phyloP scores from a whole-genome alignment of 371 early-diverging fungal species.

The Thermomucor indicae-seudaticae region DNA sequence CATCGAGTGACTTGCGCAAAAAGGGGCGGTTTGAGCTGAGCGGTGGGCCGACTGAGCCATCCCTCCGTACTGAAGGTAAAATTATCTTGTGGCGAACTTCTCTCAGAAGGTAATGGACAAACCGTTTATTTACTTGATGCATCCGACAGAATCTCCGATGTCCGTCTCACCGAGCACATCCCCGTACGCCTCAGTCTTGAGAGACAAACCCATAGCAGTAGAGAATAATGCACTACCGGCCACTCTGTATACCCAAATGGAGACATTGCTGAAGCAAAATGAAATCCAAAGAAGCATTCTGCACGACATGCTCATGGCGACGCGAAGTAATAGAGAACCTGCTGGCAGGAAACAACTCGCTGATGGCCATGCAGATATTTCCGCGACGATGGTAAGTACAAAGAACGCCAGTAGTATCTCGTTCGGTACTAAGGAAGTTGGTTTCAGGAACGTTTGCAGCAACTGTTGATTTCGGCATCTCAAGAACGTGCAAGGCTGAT shows the following conservation, averaged over 20 bases:
- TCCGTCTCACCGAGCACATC: constrained; percentile 19
- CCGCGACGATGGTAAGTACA: constrained; percentile 4
- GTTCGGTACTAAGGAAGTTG: not conserved
- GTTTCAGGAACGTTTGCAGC: constrained; percentile 32
- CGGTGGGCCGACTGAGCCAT: constrained; percentile 11
- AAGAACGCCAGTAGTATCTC: not conserved
- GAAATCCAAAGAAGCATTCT: constrained; percentile 29
- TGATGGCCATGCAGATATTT: not conserved
- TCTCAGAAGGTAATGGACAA: constrained; percentile 2
- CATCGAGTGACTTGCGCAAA: constrained; percentile 24
- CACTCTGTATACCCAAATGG: constrained; percentile 22
- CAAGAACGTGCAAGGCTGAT: constrained; percentile 51
- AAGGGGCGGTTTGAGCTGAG: constrained; percentile 43
- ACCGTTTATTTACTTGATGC: constrained; percentile 6
- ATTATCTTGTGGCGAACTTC: not conserved
- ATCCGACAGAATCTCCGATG: too few species aligned
- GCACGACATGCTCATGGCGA: constrained; percentile 19
- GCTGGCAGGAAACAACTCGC: too few species aligned
- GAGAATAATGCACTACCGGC: constrained; percentile 1
- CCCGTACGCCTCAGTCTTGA: constrained; percentile 22
- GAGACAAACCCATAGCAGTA: constrained; percentile 17
- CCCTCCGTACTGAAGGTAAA: not conserved
- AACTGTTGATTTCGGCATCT: constrained; percentile 32
- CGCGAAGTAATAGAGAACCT: not conserved
- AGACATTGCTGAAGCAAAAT: constrained; percentile 27